These are phyloP conservation scores for Penicillium silybi DNA, from an alignment of 495 filamentous ascomycete genomes.

Conservation along the genomic window DNA sequence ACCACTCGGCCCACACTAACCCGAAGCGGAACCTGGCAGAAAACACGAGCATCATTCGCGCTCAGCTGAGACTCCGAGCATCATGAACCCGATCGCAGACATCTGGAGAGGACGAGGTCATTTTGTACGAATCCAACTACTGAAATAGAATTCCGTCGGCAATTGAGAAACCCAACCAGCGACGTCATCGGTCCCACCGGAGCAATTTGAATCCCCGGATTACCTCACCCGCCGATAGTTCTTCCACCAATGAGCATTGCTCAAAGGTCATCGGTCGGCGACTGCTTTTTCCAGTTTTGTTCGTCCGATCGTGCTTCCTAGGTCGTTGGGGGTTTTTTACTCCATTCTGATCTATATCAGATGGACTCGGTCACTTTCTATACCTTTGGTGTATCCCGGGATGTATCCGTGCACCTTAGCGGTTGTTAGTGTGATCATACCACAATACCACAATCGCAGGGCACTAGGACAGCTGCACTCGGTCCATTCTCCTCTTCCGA, in stretches of 20 bases:
- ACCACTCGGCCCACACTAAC: not conserved
- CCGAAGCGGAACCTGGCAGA: not conserved
- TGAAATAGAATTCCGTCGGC: conserved; percentile 19
- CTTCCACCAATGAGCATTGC: conserved; percentile 16
- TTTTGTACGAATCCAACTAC: not conserved
- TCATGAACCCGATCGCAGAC: not conserved
- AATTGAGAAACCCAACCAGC: conserved; percentile 13
- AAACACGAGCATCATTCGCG: not conserved
- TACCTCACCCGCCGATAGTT: not conserved
- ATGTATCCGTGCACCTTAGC: not conserved
- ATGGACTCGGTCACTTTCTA: not conserved
- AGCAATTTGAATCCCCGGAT: conserved; percentile 16
- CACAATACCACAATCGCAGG: too few species aligned
- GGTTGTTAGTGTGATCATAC: not conserved
- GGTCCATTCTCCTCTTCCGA: not conserved
- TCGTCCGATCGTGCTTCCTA: too few species aligned
- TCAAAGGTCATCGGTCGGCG: conserved; percentile 14
- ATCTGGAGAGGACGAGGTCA: not conserved
- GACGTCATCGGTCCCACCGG: conserved; percentile 14
- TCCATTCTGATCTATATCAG: not conserved
- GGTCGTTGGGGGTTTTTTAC: not conserved
- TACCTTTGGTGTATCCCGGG: not conserved
- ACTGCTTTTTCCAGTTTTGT: conserved; percentile 11
- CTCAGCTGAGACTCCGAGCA: not conserved
- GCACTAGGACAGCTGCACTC: not conserved